These are phyloP conservation scores for Penicillium sp. DNA, from an alignment of 2,329 filamentous ascomycete species.

Conservation along the genomic window DNA sequence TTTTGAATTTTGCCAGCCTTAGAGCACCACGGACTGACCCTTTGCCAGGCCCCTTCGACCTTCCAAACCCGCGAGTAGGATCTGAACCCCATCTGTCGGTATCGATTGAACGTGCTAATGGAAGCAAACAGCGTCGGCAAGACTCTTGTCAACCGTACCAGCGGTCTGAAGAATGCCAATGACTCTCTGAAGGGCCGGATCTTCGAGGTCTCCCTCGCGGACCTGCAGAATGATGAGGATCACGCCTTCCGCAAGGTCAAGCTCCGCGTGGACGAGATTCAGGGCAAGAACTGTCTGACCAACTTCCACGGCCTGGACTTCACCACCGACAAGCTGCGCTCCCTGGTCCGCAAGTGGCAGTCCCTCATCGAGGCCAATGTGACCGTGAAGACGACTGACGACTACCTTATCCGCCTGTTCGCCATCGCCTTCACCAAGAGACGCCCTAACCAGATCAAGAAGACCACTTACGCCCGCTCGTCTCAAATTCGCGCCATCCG, in stretches of 20 bases:
- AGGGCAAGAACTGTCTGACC: slow-evolving; percentile 99
- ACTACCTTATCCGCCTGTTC: slow-evolving; percentile 98
- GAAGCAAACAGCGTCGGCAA: slow-evolving; percentile 79
- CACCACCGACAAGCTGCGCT: slow-evolving; percentile 99
- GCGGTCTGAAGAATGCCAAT: slow-evolving; percentile 99
- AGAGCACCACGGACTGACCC: slow-evolving; percentile 26
- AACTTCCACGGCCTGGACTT: slow-evolving; percentile 99
- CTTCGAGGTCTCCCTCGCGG: slow-evolving; percentile 97
- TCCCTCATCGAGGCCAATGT: slow-evolving; percentile 99
- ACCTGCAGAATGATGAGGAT: slow-evolving; percentile 99
- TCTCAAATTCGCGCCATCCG: slow-evolving; percentile 98
- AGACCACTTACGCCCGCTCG: slow-evolving; percentile 96
- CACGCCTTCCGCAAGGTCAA: slow-evolving; percentile 99
- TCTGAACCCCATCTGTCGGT: slow-evolving; percentile 5
- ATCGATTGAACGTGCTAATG: slow-evolving; percentile 16
- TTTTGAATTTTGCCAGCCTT: not conserved
- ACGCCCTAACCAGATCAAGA: slow-evolving; percentile 99
- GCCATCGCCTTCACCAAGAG: slow-evolving; percentile 99
- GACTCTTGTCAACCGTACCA: slow-evolving; percentile 98
- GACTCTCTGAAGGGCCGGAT: slow-evolving; percentile 98
- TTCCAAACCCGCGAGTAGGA: slow-evolving; percentile 96
- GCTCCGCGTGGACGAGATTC: slow-evolving; percentile 96
- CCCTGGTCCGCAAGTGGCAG: slow-evolving; percentile 99
- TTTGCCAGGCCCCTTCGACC: slow-evolving; percentile 75
- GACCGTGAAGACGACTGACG: slow-evolving; percentile 99